Conservation (phyloP, 805 yeast genomes). For the Ogataea polymorpha region DNA sequence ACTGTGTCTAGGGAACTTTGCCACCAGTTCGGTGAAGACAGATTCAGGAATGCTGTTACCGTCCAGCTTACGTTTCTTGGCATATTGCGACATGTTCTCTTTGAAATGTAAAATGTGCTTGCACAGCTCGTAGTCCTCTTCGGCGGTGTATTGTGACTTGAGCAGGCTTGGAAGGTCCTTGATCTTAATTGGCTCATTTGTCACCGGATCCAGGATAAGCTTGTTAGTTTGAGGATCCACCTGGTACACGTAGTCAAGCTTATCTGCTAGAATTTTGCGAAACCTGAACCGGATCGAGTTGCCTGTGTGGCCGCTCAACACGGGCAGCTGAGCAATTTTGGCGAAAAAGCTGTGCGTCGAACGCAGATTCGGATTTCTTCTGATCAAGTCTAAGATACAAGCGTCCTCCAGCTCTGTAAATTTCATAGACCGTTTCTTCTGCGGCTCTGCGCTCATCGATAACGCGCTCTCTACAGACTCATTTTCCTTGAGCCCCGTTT, state of each 20-base stretch:
- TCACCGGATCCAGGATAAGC: constrained; percentile 37
- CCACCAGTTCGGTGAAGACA: constrained; percentile 39
- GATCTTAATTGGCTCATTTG: constrained; percentile 41
- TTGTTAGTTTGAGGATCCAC: constrained; percentile 43
- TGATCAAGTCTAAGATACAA: constrained; percentile 61
- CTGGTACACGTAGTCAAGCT: constrained; percentile 46
- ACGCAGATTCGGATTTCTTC: constrained; percentile 63
- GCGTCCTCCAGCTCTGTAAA: constrained; percentile 67
- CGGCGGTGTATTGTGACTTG: constrained; percentile 63
- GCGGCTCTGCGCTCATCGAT: constrained; percentile 11
- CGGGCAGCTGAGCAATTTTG: constrained; percentile 49
- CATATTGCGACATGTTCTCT: constrained; percentile 18
- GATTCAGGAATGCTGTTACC: constrained; percentile 32
- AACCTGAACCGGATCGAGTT: constrained; percentile 68
- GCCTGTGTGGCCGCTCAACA: constrained; percentile 65
- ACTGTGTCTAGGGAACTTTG: constrained; percentile 50
- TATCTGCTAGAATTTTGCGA: constrained; percentile 42
- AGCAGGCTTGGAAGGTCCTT: constrained; percentile 45
- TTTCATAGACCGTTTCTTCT: constrained; percentile 40
- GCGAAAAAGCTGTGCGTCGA: constrained; percentile 67
- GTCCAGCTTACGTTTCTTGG: constrained; percentile 24
- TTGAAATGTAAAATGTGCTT: constrained; percentile 25
- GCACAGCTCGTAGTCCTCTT: constrained; percentile 65
- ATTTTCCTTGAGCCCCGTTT: constrained; percentile 3
- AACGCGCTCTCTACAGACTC: constrained; percentile 1